Conservation (phyloP, 257 asterid genomes). For the Rauvolfia tetraphylla region DNA sequence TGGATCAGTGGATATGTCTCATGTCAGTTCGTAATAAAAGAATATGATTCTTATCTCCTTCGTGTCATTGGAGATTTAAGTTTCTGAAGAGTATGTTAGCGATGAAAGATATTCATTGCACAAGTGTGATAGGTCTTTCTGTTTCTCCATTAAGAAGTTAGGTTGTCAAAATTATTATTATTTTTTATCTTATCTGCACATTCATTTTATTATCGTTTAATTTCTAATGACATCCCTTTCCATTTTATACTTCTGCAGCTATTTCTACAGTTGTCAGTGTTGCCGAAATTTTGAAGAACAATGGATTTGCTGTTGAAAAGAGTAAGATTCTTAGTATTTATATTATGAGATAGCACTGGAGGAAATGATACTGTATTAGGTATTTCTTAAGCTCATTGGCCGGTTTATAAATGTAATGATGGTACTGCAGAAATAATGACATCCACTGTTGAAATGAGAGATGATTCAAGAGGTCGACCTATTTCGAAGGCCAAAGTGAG, state of each 20-base stretch:
- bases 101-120: neutral
- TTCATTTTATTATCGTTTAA: neutral
- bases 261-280: slow-evolving; percentile 72
- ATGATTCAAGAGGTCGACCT: slow-evolving; percentile 70
- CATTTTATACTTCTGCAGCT: slow-evolving; percentile 32
- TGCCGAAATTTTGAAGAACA: slow-evolving; percentile 69
- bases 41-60: neutral
- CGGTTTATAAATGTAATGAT: slow-evolving; percentile 6
- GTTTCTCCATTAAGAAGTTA: neutral
- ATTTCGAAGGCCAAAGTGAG: slow-evolving; percentile 75
- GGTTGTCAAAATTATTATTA: too few relatives aligned
- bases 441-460: slow-evolving; percentile 73
- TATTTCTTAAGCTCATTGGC: neutral
- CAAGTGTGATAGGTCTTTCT: neutral
- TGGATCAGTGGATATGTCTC: neutral
- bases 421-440: slow-evolving; percentile 61
- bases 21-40: neutral
- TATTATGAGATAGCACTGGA: neutral
- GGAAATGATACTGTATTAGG: neutral
- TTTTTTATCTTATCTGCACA: neutral
- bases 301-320: slow-evolving; percentile 68
- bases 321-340: slow-evolving; percentile 31
- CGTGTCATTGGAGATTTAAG: neutral
- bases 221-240: neutral
- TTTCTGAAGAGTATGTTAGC: too few relatives aligned